Evolutionary conservation across 148 eudicot species (phyloP).

Genomic region (Talinum fruticosum): DNA sequence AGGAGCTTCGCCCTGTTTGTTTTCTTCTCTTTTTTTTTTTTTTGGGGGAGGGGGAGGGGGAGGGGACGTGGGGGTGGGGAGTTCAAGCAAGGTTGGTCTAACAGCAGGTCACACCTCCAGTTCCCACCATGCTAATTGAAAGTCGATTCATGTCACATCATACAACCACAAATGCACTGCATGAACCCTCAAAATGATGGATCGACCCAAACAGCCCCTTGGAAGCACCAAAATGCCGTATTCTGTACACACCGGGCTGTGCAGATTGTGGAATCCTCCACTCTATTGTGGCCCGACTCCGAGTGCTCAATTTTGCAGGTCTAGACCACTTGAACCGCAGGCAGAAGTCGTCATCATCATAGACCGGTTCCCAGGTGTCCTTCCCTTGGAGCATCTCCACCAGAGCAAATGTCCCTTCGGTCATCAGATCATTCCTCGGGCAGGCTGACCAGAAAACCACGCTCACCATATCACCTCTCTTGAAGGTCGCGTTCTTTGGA

Average conservation of each 20-base stretch:
- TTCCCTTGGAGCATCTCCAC: slow-evolving; percentile 68
- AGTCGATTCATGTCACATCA: slow-evolving; percentile 15
- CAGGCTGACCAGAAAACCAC: slow-evolving; percentile 79
- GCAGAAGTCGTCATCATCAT: slow-evolving; percentile 91
- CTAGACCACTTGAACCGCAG: slow-evolving; percentile 82
- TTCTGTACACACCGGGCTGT: slow-evolving; percentile 69
- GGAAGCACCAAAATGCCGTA: slow-evolving; percentile 87
- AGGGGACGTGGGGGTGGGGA: no score
- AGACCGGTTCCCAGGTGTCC: slow-evolving; percentile 68
- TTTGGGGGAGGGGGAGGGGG: no score
- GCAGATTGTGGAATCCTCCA: slow-evolving; percentile 76
- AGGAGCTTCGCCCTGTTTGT: no score
- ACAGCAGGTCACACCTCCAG: not conserved
- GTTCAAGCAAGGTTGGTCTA: not conserved
- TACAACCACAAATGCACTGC: slow-evolving; percentile 77
- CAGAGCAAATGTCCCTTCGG: slow-evolving; percentile 82
- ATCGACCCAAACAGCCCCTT: slow-evolving; percentile 60
- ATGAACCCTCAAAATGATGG: slow-evolving; percentile 70
- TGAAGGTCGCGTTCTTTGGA: slow-evolving; percentile 63
- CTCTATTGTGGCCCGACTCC: slow-evolving; percentile 72
- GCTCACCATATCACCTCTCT: slow-evolving; percentile 58
- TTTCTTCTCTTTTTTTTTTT: no score
- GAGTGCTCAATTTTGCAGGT: slow-evolving; percentile 58
- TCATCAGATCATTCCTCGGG: slow-evolving; percentile 93
- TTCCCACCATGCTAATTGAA: not conserved